Base-by-base conservation (phyloP, 331 rosid species). In the Malus hybrid region DNA sequence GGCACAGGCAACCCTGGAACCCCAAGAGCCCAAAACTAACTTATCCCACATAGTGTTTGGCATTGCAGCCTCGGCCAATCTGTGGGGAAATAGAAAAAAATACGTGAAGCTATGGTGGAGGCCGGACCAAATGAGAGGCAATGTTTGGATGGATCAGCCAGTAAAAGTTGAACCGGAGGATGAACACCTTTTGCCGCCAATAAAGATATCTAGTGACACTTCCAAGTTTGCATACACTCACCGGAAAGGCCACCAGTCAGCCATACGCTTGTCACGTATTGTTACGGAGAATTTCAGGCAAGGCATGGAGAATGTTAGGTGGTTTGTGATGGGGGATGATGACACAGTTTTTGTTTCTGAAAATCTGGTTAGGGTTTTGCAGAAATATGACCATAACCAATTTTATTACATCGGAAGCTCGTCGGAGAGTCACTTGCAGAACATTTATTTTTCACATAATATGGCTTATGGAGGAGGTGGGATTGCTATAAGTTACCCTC, bases 401-500 rank as follows among this genome's bases (percentile, higher is more conserved):
- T 90, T 85, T 50, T 92, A 90, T 66, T 92, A 92, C 36, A 87
- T 92, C 36, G 96, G 97, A 44, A 83, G 93, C 53, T 72, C 81
- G 7, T 92, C 96, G 4, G 96, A 92, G 86, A 84, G 89, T 44
- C 97, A 88, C 50, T 68, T 90, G 73, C 97, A 92, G 76, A 92
- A 92, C 53, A 84, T 90, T 0, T 70, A 81, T 26, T 90, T 90
- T 53, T 86, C 92, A 48, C 90, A 88, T n/a, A 79, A 85, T 11
- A 92, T 92, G 97, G 97, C 92, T 32, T 90, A 86, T 62, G 92
- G 96, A 0, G 93, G 96, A 12, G 93, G 91, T 6, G 96, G 97
- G 1, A 84, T 90, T 75, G 97, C 97, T 7, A 87, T 92, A 9
- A 90, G 93, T 58, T 87, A 88, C 58, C 86, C 91, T 1, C 72